Percentiles rank a stretch among this genome's conserved stretches.
phyloP scores from a whole-genome alignment of 83 land plant species.

The Diphasiastrum complanatum region DNA sequence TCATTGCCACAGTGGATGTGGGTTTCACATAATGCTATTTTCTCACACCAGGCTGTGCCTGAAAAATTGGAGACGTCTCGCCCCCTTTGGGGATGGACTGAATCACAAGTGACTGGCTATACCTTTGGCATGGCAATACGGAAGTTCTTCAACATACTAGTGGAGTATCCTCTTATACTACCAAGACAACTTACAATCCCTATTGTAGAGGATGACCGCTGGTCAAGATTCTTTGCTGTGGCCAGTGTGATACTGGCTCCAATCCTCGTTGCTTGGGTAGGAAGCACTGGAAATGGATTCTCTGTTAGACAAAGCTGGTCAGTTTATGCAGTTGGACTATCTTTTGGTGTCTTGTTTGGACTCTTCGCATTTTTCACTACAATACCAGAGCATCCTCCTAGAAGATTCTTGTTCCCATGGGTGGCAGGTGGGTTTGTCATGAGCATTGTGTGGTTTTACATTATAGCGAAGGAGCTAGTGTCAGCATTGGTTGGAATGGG shows the following conservation, averaged over 20 bases:
- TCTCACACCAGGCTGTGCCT: constrained; percentile 37
- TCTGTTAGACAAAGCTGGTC: constrained; percentile 1
- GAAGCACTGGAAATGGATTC: constrained; percentile 31
- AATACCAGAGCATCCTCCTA: constrained; percentile 53
- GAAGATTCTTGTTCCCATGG: constrained; percentile 55
- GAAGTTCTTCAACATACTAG: constrained; percentile 16
- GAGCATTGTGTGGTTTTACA: constrained; percentile 83
- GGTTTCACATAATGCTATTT: constrained; percentile 72
- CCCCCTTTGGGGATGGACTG: constrained; percentile 54
- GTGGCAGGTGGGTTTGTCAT: constrained; percentile 72
- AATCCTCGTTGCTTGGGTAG: constrained; percentile 48
- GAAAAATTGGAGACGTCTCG: constrained; percentile 8
- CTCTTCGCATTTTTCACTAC: constrained; percentile 45
- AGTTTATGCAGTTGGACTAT: constrained; percentile 28
- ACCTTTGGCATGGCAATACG: constrained; percentile 24
- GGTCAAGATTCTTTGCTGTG: constrained; percentile 61
- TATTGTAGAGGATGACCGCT: constrained; percentile 54
- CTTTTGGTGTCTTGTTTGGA: constrained; percentile 40
- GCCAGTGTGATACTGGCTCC: constrained; percentile 64
- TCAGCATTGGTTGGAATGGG: constrained; percentile 59
- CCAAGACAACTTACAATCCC: constrained; percentile 78
- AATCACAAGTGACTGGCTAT: constrained; percentile 21
- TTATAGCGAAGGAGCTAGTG: constrained; percentile 76
- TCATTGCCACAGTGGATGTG: constrained; percentile 84
- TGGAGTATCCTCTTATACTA: constrained; percentile 62